Percentiles rank a stretch among this genome's conserved stretches.
These are phyloP conservation scores for Immersiporthe knoxdaviesiana DNA, from an alignment of 2,329 filamentous ascomycete species.

Conservation along the genomic window DNA sequence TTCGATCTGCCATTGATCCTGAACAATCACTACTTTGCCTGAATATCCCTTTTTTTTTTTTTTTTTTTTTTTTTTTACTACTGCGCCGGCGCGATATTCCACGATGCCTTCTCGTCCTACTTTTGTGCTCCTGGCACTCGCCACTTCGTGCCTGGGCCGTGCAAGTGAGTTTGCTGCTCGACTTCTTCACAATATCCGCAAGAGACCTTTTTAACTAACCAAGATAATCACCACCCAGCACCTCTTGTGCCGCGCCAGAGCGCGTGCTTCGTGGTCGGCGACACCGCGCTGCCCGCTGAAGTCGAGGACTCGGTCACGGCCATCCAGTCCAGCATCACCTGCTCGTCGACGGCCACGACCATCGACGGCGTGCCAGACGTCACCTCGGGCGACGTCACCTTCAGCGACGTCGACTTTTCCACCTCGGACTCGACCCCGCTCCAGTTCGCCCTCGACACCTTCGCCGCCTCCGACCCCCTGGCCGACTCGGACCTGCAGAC, in stretches of 20 bases:
- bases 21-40: neutral
- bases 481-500: slow-evolving; percentile 51
- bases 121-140: slow-evolving; percentile 20
- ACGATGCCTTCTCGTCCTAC: slow-evolving; percentile 20
- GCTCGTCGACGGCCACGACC: slow-evolving; percentile 51
- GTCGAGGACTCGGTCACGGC: slow-evolving; percentile 46
- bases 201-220: neutral
- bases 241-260: slow-evolving; percentile 37
- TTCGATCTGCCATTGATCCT: slow-evolving; percentile 5
- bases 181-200: neutral
- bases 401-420: slow-evolving; percentile 61
- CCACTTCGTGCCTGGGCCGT: slow-evolving; percentile 11
- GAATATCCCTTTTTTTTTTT: neutral
- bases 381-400: slow-evolving; percentile 51
- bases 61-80: neutral
- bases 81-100: neutral
- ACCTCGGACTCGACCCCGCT: slow-evolving; percentile 50
- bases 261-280: slow-evolving; percentile 60
- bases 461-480: slow-evolving; percentile 55
- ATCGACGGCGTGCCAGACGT: slow-evolving; percentile 60
- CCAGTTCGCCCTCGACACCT: slow-evolving; percentile 56
- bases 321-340: slow-evolving; percentile 52
- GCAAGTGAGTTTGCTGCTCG: slow-evolving; percentile 12
- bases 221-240: neutral
- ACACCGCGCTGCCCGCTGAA: slow-evolving; percentile 53